These are phyloP conservation scores for Colletotrichum ledebouriae DNA, from an alignment of 2,329 filamentous ascomycete species.

Conservation along the genomic window DNA sequence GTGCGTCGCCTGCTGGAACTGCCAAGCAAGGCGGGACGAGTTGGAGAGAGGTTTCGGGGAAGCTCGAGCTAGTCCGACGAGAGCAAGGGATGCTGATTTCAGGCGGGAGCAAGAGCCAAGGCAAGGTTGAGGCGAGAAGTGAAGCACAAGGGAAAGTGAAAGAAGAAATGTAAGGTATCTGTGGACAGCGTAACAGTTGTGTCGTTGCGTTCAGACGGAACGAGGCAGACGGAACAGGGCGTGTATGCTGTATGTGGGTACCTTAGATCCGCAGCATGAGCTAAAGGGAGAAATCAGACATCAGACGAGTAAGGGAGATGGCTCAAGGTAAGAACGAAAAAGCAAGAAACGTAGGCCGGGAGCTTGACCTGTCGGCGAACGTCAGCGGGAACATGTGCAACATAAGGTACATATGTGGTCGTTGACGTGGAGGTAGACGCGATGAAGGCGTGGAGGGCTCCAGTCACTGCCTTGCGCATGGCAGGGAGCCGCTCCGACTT, in stretches of 20 bases:
- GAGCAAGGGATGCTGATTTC: constrained; percentile 36
- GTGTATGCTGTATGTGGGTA: not conserved
- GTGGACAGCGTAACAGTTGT: not conserved
- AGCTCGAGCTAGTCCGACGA: constrained; percentile 28
- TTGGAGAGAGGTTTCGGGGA: constrained; percentile 32
- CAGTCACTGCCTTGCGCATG: constrained; percentile 26
- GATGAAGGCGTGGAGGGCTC: constrained; percentile 25
- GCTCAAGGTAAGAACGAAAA: too few species aligned
- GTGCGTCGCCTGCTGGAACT: constrained; percentile 17
- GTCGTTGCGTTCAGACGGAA: not conserved
- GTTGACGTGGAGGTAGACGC: constrained; percentile 2
- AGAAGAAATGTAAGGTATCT: not conserved
- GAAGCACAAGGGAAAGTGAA: not conserved
- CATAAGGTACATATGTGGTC: not conserved
- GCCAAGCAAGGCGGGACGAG: constrained; percentile 17
- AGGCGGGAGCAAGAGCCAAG: constrained; percentile 24
- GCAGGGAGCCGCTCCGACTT: constrained; percentile 16
- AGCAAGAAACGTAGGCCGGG: not conserved
- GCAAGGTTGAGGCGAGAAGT: constrained; percentile 30
- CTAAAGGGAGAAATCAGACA: not conserved
- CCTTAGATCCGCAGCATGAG: not conserved
- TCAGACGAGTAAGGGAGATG: not conserved
- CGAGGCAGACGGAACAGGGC: not conserved
- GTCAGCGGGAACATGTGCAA: not conserved
- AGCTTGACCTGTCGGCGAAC: not conserved